phyloP scores from a whole-genome alignment of 768 basidiomycete species.

The Auricularia auricula-judae region DNA sequence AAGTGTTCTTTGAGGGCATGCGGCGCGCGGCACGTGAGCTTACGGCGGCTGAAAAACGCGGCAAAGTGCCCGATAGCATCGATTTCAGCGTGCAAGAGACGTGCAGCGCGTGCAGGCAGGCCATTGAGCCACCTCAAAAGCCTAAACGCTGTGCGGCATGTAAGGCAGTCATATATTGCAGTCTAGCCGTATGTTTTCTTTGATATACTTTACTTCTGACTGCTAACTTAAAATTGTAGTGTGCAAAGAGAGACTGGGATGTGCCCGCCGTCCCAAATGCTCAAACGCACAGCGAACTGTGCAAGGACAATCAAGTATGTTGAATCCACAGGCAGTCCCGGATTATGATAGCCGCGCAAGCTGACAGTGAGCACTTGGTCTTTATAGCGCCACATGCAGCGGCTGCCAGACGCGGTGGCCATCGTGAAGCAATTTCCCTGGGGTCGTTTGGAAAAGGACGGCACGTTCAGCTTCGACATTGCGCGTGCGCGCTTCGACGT shows the following conservation, averaged over 20 bases:
- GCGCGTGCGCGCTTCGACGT: conserved; percentile 27
- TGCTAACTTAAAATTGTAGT: not conserved
- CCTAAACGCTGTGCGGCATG: not conserved
- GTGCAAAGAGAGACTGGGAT: not conserved
- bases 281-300: not conserved
- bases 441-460: conserved; percentile 32
- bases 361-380: not conserved
- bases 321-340: too few relatives aligned
- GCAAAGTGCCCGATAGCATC: not conserved
- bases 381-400: conserved; percentile 22
- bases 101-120: not conserved
- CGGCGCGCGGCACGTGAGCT: not conserved
- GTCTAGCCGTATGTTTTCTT: not conserved
- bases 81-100: not conserved
- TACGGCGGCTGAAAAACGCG: not conserved
- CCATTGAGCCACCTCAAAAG: not conserved
- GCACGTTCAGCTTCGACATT: conserved; percentile 24
- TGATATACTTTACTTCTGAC: not conserved
- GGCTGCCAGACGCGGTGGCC: conserved; percentile 21
- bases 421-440: conserved; percentile 30
- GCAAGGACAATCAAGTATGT: not conserved
- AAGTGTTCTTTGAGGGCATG: too few relatives aligned
- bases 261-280: not conserved
- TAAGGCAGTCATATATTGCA: not conserved
- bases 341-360: too few relatives aligned